Percentiles rank a stretch among this genome's conserved stretches.
Evolutionary conservation across 441 rosid genomes (phyloP).

Genomic region (Brassica balearica): DNA sequence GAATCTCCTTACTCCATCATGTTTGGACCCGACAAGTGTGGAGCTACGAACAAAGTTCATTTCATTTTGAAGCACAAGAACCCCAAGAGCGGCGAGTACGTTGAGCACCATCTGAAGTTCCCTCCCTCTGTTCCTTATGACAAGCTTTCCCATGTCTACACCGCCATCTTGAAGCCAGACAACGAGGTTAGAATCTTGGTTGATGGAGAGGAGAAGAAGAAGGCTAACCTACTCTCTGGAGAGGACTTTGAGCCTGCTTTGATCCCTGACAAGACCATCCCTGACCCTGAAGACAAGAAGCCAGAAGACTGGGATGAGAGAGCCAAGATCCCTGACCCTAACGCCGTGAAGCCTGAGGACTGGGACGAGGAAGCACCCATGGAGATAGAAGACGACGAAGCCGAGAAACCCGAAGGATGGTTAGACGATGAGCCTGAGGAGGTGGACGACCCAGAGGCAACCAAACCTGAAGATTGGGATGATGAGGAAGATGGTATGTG

Average conservation of each 20-base stretch:
- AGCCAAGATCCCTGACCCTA: constrained; percentile 82
- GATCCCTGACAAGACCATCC: constrained; percentile 84
- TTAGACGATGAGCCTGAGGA: constrained; percentile 96
- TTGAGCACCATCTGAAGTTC: constrained; percentile 89
- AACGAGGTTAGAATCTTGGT: constrained; percentile 74
- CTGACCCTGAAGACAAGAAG: constrained; percentile 94
- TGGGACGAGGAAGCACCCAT: constrained; percentile 99
- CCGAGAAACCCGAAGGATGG: constrained; percentile 98
- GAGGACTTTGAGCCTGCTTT: constrained; percentile 92
- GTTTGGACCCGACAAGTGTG: constrained; percentile 99
- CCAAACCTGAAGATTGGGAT: constrained; percentile 98
- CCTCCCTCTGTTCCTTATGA: constrained; percentile 93
- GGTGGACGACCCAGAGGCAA: constrained; percentile 90
- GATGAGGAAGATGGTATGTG: constrained; percentile 99
- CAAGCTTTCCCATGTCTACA: constrained; percentile 93
- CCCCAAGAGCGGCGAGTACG: constrained; percentile 86
- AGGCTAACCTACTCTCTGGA: constrained; percentile 71
- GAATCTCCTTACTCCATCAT: constrained; percentile 90
- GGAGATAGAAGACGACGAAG: constrained; percentile 88
- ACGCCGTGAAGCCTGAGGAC: constrained; percentile 88
- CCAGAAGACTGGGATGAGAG: constrained; percentile 99
- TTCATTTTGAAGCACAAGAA: constrained; percentile 95
- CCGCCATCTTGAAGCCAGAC: constrained; percentile 91
- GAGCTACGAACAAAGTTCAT: constrained; percentile 95
- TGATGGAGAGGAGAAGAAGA: constrained; percentile 94